These are phyloP conservation scores for Lecanicillium sp. DNA, from an alignment of 2,329 filamentous ascomycete genomes.

Conservation along the genomic window DNA sequence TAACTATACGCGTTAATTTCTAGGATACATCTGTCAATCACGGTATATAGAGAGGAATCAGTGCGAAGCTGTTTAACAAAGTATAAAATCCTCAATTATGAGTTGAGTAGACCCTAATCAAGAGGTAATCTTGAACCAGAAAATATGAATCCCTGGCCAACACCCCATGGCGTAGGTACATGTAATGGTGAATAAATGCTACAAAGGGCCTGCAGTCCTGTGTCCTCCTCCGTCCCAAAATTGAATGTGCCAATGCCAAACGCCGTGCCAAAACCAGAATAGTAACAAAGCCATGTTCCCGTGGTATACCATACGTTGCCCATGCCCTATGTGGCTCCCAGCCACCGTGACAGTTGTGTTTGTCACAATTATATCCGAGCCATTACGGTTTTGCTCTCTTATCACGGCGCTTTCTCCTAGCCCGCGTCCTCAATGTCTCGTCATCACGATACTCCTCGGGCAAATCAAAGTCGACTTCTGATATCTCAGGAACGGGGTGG, in stretches of 20 bases:
- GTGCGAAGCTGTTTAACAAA: too few relatives aligned
- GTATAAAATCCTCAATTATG: neutral
- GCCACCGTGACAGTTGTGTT: neutral
- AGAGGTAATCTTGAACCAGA: conserved; percentile 2
- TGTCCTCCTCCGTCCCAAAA: neutral
- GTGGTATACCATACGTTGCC: neutral
- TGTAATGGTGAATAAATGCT: conserved; percentile 1
- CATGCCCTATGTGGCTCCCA: too few relatives aligned
- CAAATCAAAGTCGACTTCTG: conserved; percentile 65
- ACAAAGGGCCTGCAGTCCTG: conserved; percentile 2
- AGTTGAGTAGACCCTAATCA: neutral
- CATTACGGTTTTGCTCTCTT: conserved; percentile 40
- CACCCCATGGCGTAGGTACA: neutral
- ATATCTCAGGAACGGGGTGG: conserved; percentile 65
- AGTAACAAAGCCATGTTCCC: neutral
- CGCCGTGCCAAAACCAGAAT: conserved; percentile 2
- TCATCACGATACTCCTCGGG: conserved; percentile 56
- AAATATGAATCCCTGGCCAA: neutral
- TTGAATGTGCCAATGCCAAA: conserved; percentile 5
- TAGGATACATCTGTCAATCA: too few relatives aligned
- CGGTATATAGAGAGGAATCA: too few relatives aligned
- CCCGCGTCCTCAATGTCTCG: conserved; percentile 49
- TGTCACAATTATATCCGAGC: neutral
- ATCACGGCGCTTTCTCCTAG: conserved; percentile 54
- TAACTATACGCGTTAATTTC: too few relatives aligned